Base-by-base conservation (phyloP, 176 grass and related monocot genomes). In the sorghum (Sorghum bicolor) region DNA sequence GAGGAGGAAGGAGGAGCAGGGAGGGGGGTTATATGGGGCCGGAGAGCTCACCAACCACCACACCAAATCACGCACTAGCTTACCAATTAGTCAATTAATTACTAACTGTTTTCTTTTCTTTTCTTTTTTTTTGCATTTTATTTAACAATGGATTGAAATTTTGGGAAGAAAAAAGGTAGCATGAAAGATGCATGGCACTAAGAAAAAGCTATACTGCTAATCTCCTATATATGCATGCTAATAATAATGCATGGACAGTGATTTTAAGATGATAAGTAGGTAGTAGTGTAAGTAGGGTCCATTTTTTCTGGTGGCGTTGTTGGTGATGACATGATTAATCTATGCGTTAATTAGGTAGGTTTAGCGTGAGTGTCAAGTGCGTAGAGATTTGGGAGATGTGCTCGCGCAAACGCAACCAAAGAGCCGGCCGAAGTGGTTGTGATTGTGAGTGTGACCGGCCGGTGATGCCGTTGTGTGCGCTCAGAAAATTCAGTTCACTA, bases 41-140 rank as follows among this genome's bases (percentile, higher is more conserved):
- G 5, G 10, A 34, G 13, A n/a, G 36, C 74, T 78, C 78, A 92
- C 83, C 89, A 87, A 94, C 92, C 83, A 70, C 91, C 44, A 4
- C 88, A 58, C 79, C 78, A 52, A 76, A 58, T 17, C 14, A 20
- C 0, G 33, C 44, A 63, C 1, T n/a, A n/a, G n/a, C n/a, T n/a
- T n/a, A n/a, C n/a, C n/a, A n/a, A n/a, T n/a, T n/a, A n/a, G n/a
- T n/a, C n/a, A n/a, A n/a, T n/a, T n/a, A n/a, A 19, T 19, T 48
- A 80, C 75, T 70, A 86, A 67, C 26, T 80, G 28, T 16, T n/a
- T 5, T 41, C 11, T 24, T 5, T 0, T 24, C 1, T 3, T 4
- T 5, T 15, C 12, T 45, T 50, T 33, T 26, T 6, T 4, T 31
- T 15, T 47, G 2, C 2, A 43, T 30, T 43, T n/a, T n/a, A n/a